These are phyloP conservation scores for Eimeria zaria DNA, from an alignment of 169 alveolate genomes.

Conservation along the genomic window DNA sequence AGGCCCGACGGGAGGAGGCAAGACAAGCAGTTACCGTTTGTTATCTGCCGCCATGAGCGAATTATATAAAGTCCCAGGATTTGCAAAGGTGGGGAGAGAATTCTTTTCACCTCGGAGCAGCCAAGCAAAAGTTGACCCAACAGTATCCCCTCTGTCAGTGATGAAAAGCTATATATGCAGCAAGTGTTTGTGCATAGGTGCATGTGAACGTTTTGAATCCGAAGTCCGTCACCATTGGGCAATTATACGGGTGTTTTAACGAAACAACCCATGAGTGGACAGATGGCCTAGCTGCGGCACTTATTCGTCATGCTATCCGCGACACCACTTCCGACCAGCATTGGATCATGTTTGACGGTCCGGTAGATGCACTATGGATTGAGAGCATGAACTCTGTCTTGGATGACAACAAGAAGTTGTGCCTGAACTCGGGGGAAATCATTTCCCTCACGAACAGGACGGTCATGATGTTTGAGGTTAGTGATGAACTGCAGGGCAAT, in stretches of 20 bases:
- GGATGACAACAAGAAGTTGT: conserved; percentile 98
- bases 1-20: conserved; percentile 99
- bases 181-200: conserved; percentile 89
- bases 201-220: conserved; percentile 94
- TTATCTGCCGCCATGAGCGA: conserved; percentile 91
- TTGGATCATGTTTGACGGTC: conserved; percentile 98
- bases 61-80: conserved; percentile 68
- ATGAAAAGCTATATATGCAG: background rate
- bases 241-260: conserved; percentile 95
- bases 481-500: background rate
- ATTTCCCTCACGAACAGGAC: conserved; percentile 96
- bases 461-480: conserved; percentile 96
- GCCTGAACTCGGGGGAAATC: conserved; percentile 97
- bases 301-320: conserved; percentile 92
- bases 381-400: conserved; percentile 98
- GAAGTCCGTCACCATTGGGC: conserved; percentile 93
- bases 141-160: background rate
- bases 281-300: conserved; percentile 95
- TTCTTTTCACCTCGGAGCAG: background rate
- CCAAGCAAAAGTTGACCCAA: background rate
- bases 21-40: conserved; percentile 94
- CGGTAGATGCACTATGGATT: conserved; percentile 98
- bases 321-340: conserved; percentile 90
- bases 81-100: conserved; percentile 58
- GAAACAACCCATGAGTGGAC: conserved; percentile 95